These are phyloP conservation scores for Paecilomyces sp. DNA, from an alignment of 2,329 filamentous ascomycete genomes.

Conservation along the genomic window DNA sequence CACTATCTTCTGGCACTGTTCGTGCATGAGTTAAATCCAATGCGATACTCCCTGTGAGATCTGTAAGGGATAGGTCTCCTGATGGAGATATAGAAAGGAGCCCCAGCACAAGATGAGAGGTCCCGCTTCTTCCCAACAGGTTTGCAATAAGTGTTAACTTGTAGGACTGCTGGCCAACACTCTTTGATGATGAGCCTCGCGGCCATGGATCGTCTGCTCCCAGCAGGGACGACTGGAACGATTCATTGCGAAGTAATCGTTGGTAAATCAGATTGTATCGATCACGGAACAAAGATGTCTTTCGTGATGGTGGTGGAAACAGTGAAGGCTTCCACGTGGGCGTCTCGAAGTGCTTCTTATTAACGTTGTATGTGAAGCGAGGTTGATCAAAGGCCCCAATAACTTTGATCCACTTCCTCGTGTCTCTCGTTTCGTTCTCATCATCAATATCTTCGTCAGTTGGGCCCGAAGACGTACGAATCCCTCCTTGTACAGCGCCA, in stretches of 20 bases:
- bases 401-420: slow-evolving; percentile 76
- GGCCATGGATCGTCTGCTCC: slow-evolving; percentile 51
- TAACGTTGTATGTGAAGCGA: slow-evolving; percentile 37
- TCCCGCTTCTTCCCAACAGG: slow-evolving; percentile 70
- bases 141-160: slow-evolving; percentile 82
- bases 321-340: slow-evolving; percentile 59
- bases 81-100: slow-evolving; percentile 75
- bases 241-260: slow-evolving; percentile 82
- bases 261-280: slow-evolving; percentile 90
- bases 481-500: slow-evolving; percentile 27
- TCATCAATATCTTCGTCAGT: slow-evolving; percentile 52
- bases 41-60: slow-evolving; percentile 79
- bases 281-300: slow-evolving; percentile 80
- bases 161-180: slow-evolving; percentile 59
- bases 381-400: slow-evolving; percentile 82
- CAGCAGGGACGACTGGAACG: slow-evolving; percentile 78
- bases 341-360: slow-evolving; percentile 85
- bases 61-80: slow-evolving; percentile 73
- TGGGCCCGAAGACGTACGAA: slow-evolving; percentile 27
- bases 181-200: slow-evolving; percentile 47
- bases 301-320: slow-evolving; percentile 70
- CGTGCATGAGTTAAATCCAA: slow-evolving; percentile 76
- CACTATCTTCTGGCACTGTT: slow-evolving; percentile 74
- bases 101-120: slow-evolving; percentile 77
- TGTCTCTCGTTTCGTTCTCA: slow-evolving; percentile 59